Conservation (phyloP, 805 yeast species). For the Suhomyces emberorum region DNA sequence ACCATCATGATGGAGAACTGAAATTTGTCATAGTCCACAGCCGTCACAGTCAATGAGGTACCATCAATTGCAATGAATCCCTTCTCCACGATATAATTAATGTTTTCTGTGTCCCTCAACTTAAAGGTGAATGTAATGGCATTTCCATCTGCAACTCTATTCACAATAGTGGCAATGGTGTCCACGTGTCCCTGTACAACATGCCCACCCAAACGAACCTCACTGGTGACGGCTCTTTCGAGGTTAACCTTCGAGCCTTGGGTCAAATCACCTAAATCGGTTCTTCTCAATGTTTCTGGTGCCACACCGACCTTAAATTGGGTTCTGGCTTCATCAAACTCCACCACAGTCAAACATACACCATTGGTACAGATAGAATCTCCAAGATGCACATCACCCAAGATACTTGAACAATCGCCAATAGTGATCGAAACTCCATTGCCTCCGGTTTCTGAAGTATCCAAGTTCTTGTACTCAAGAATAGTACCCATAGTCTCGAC, state of each 20-base stretch:
- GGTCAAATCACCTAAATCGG: conserved; percentile 64
- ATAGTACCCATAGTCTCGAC: conserved; percentile 82
- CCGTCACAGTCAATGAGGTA: conserved; percentile 82
- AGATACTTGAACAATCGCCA: conserved; percentile 55
- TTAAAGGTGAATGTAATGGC: conserved; percentile 74
- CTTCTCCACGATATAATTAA: conserved; percentile 83
- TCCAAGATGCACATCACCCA: conserved; percentile 84
- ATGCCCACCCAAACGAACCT: conserved; percentile 92
- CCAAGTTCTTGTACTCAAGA: conserved; percentile 43
- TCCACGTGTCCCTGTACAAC: conserved; percentile 98
- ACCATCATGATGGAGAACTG: conserved; percentile 87
- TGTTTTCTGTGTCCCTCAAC: conserved; percentile 58
- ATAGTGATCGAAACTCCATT: conserved; percentile 73
- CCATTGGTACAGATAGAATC: conserved; percentile 93
- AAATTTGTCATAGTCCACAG: conserved; percentile 55
- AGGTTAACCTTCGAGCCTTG: conserved; percentile 69
- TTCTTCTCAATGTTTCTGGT: conserved; percentile 84
- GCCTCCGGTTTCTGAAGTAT: conserved; percentile 56
- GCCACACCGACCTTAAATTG: conserved; percentile 86
- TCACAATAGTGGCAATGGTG: conserved; percentile 68
- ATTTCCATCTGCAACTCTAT: conserved; percentile 60
- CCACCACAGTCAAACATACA: conserved; percentile 88
- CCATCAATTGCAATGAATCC: conserved; percentile 95
- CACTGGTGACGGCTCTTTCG: conserved; percentile 86
- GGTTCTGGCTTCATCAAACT: conserved; percentile 48